A percentile compares a stretch with the other conserved stretches of the same genome.
These are phyloP conservation scores for Calonectria hongkongensis DNA, from an alignment of 2,329 filamentous ascomycete genomes.

Conservation along the genomic window DNA sequence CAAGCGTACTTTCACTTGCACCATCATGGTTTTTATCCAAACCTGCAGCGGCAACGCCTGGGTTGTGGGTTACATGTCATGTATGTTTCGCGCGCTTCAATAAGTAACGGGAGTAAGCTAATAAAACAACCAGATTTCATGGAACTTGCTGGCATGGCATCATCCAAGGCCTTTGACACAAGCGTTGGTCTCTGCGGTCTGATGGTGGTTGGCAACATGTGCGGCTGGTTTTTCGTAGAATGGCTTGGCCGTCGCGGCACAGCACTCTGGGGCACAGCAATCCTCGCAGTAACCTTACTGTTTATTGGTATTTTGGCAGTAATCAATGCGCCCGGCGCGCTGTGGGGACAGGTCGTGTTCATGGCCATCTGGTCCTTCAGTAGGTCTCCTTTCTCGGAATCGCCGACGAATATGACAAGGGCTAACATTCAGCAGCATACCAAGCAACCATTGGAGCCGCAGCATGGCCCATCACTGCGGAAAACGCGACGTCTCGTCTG, in stretches of 20 bases:
- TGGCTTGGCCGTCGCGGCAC: slow-evolving; percentile 33
- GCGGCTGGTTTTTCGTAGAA: slow-evolving; percentile 38
- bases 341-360: slow-evolving; percentile 27
- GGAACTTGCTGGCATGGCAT: slow-evolving; percentile 26
- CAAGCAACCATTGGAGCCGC: slow-evolving; percentile 34
- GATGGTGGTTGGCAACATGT: slow-evolving; percentile 37
- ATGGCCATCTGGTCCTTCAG: slow-evolving; percentile 35
- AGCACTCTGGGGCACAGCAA: slow-evolving; percentile 21
- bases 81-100: neutral
- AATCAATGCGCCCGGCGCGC: neutral
- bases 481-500: slow-evolving; percentile 28
- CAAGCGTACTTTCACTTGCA: slow-evolving; percentile 24
- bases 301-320: slow-evolving; percentile 35
- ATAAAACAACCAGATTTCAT: slow-evolving; percentile 5
- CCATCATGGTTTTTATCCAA: slow-evolving; percentile 33
- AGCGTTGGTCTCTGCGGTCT: slow-evolving; percentile 30
- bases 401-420: neutral
- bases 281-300: slow-evolving; percentile 9
- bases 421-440: slow-evolving; percentile 23
- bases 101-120: neutral
- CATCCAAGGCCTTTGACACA: slow-evolving; percentile 20
- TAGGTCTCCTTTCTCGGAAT: neutral
- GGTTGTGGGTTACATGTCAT: slow-evolving; percentile 41
- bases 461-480: slow-evolving; percentile 28
- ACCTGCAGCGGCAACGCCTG: slow-evolving; percentile 21